Conservation (phyloP, 441 rosid genomes). For the Cnidoscolus chayamansa region DNA sequence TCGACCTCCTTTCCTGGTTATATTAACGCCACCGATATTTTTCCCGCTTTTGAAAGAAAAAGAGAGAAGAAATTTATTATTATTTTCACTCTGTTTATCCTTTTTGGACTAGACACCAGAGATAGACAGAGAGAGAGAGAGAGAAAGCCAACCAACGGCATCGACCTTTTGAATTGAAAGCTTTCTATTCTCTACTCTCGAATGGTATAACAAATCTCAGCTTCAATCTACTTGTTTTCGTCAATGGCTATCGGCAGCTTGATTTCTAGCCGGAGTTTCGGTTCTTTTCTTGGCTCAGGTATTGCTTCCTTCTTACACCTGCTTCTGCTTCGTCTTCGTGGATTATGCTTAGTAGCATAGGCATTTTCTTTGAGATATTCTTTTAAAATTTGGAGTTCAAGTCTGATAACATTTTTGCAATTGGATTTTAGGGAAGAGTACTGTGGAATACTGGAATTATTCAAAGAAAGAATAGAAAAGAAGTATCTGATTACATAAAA, state of each 20-base stretch:
- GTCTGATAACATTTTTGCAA: background rate
- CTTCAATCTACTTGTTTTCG: constrained; percentile 14
- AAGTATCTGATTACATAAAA: background rate
- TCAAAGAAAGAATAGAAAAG: background rate
- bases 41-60: constrained; percentile 50
- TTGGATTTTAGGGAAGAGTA: background rate
- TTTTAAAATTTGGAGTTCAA: background rate
- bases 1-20: constrained; percentile 51
- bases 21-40: constrained; percentile 42
- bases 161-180: constrained; percentile 9
- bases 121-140: background rate
- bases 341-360: background rate
- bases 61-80: background rate
- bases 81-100: constrained; percentile 29
- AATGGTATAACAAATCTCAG: constrained; percentile 29
- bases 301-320: constrained; percentile 11
- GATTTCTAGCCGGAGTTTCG: constrained; percentile 64
- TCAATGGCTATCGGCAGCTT: constrained; percentile 79
- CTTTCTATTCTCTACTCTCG: constrained; percentile 22
- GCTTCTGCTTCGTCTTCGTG: background rate
- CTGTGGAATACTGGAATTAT: background rate
- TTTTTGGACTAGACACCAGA: constrained; percentile 24
- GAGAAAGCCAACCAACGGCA: constrained; percentile 14
- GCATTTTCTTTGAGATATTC: background rate
- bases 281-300: constrained; percentile 67